phyloP scores from a whole-genome alignment of 2,329 filamentous ascomycete species.

The Bipolaris sorokiniana region DNA sequence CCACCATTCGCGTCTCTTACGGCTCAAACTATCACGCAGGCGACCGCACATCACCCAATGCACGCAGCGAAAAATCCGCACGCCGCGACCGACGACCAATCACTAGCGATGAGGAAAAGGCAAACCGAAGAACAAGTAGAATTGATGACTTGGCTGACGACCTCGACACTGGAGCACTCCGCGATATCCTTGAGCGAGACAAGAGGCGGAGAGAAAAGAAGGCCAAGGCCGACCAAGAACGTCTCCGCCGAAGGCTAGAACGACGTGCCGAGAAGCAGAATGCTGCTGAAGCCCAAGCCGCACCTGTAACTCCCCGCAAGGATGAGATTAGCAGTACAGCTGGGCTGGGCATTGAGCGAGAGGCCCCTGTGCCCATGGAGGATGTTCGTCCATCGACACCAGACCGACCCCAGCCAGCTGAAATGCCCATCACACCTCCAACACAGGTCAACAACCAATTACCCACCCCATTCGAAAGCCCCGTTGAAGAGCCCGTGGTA shows the following conservation, averaged over 20 bases:
- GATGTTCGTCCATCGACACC: conserved; percentile 52
- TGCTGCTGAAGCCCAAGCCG: conserved; percentile 61
- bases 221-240: conserved; percentile 70
- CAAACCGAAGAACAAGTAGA: conserved; percentile 63
- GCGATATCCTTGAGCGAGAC: conserved; percentile 90
- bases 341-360: conserved; percentile 65
- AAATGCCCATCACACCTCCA: conserved; percentile 29
- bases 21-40: conserved; percentile 63
- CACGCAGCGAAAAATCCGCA: conserved; percentile 56
- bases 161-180: conserved; percentile 80
- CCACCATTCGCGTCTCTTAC: conserved; percentile 77
- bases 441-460: conserved; percentile 34
- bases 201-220: conserved; percentile 79
- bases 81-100: conserved; percentile 60
- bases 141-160: conserved; percentile 79
- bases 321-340: conserved; percentile 41
- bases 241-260: conserved; percentile 68
- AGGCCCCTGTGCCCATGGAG: conserved; percentile 62
- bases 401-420: conserved; percentile 27
- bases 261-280: conserved; percentile 68
- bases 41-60: conserved; percentile 42
- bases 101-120: conserved; percentile 56
- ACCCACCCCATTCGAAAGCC: conserved; percentile 50
- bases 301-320: conserved; percentile 65
- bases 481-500: conserved; percentile 56